A percentile compares a stretch with the other conserved stretches of the same genome.
Evolutionary conservation across 2,329 filamentous ascomycete species (phyloP).

Genomic region (Biscogniauxia sp.): DNA sequence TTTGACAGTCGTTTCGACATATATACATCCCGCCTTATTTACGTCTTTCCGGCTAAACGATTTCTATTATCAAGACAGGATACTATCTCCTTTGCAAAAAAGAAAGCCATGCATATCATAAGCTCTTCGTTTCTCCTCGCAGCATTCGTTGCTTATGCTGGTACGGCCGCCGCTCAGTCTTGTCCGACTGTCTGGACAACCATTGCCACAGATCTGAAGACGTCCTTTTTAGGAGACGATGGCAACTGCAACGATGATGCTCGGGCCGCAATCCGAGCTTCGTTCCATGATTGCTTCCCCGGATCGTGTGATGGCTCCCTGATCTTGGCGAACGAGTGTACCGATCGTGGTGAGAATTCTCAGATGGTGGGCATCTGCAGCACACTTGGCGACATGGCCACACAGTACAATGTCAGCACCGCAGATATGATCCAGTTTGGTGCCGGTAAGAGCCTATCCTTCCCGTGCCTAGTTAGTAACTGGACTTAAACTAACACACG

Average conservation of each 20-base stretch:
- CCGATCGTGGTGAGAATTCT: slow-evolving; percentile 24
- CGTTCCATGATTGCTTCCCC: slow-evolving; percentile 33
- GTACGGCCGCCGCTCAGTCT: slow-evolving; percentile 10
- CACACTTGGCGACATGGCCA: slow-evolving; percentile 22
- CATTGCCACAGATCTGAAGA: slow-evolving; percentile 23
- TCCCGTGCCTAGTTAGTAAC: not conserved
- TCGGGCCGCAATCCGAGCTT: slow-evolving; percentile 26
- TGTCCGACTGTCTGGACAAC: slow-evolving; percentile 27
- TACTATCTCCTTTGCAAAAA: not conserved
- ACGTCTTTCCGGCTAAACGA: not conserved
- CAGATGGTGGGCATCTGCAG: slow-evolving; percentile 26
- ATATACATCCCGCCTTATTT: not conserved
- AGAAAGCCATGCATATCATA: slow-evolving; percentile 14
- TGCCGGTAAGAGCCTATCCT: slow-evolving; percentile 21
- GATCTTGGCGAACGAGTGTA: slow-evolving; percentile 29
- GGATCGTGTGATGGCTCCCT: slow-evolving; percentile 29
- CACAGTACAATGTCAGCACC: slow-evolving; percentile 22
- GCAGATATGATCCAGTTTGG: slow-evolving; percentile 32
- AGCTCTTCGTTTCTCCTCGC: slow-evolving; percentile 10
- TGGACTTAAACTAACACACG: not conserved
- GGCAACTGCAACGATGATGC: slow-evolving; percentile 26
- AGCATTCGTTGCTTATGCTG: slow-evolving; percentile 8
- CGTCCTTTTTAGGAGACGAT: slow-evolving; percentile 16
- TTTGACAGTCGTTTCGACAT: not conserved
- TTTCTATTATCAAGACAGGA: not conserved